A percentile compares a stretch with the other conserved stretches of the same genome.
phyloP scores from a whole-genome alignment of 805 yeast genomes.

The Kodamaea jinghongensis region DNA sequence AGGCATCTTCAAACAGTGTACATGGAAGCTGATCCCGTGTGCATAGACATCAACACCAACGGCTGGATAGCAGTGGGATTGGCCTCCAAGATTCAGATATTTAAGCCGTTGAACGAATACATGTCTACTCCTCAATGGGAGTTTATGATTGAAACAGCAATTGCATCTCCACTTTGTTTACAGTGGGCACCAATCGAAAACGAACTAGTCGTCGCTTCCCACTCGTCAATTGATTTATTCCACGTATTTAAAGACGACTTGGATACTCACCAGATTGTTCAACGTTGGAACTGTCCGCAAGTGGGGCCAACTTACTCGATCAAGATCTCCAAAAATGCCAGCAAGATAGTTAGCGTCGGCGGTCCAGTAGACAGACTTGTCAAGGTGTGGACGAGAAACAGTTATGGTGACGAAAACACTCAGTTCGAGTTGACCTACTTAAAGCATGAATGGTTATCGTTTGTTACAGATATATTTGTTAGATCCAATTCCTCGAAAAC shows the following conservation, averaged over 20 bases:
- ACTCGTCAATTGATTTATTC: constrained; percentile 51
- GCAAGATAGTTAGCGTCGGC: constrained; percentile 57
- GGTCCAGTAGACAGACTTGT: constrained; percentile 63
- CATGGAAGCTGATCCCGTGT: constrained; percentile 60
- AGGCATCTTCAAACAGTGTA: constrained; percentile 67
- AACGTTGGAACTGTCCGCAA: constrained; percentile 50
- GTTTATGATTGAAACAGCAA: constrained; percentile 21
- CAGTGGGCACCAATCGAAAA: constrained; percentile 52
- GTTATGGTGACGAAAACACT: constrained; percentile 55
- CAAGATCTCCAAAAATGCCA: constrained; percentile 64
- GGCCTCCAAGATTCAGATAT: constrained; percentile 44
- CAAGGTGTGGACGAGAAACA: constrained; percentile 74
- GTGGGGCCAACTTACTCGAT: constrained; percentile 60
- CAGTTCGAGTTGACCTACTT: constrained; percentile 69
- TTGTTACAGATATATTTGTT: constrained; percentile 48
- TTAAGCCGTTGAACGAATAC: constrained; percentile 56
- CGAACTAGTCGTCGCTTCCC: constrained; percentile 64
- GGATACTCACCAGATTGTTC: background rate
- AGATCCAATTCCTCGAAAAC: background rate
- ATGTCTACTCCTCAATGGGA: constrained; percentile 47
- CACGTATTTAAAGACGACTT: constrained; percentile 24
- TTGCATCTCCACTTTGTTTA: constrained; percentile 36
- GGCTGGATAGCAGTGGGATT: constrained; percentile 58
- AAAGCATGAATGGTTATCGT: constrained; percentile 50
- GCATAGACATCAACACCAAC: constrained; percentile 63